A percentile compares a stretch with the other conserved stretches of the same genome.
phyloP scores from a whole-genome alignment of 1,284 basidiomycete genomes.

The Athelia psychrophila region DNA sequence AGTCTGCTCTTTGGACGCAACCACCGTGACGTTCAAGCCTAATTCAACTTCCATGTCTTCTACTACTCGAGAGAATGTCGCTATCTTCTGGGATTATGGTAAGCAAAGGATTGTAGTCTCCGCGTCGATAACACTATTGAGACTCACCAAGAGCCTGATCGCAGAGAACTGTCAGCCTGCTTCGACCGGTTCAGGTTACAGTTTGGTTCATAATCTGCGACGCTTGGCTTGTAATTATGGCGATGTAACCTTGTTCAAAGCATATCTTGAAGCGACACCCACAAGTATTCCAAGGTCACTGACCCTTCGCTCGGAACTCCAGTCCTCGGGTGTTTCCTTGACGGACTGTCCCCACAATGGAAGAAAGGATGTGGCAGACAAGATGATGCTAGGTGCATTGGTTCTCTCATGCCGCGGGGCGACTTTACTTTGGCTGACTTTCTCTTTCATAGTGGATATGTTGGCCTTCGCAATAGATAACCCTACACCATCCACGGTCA shows the following conservation, averaged over 20 bases:
- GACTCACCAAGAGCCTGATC: too few species aligned
- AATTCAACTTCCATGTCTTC: background rate
- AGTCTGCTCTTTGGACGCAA: too few species aligned
- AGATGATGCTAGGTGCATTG: slow-evolving; percentile 45
- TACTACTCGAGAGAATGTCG: slow-evolving; percentile 18
- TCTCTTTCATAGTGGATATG: slow-evolving; percentile 49
- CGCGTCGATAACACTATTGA: background rate
- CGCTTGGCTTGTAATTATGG: slow-evolving; percentile 29
- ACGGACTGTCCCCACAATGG: slow-evolving; percentile 58
- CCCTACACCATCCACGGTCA: slow-evolving; percentile 44
- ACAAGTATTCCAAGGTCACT: slow-evolving; percentile 23
- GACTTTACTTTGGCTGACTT: background rate
- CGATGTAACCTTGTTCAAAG: slow-evolving; percentile 33
- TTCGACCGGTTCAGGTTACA: slow-evolving; percentile 30
- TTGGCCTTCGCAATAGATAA: slow-evolving; percentile 57
- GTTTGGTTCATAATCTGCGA: slow-evolving; percentile 28
- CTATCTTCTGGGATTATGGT: slow-evolving; percentile 39
- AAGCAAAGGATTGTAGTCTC: slow-evolving; percentile 5
- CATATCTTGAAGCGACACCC: slow-evolving; percentile 41
- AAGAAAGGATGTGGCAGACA: slow-evolving; percentile 50
- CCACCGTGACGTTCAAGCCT: too few species aligned
- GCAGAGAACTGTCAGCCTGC: slow-evolving; percentile 52
- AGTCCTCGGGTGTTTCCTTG: slow-evolving; percentile 57
- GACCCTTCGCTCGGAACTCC: slow-evolving; percentile 50
- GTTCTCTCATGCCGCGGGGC: slow-evolving; percentile 1